These are phyloP conservation scores for Phytopythium sindhum DNA, from an alignment of 352 stramenopile species.

Conservation along the genomic window DNA sequence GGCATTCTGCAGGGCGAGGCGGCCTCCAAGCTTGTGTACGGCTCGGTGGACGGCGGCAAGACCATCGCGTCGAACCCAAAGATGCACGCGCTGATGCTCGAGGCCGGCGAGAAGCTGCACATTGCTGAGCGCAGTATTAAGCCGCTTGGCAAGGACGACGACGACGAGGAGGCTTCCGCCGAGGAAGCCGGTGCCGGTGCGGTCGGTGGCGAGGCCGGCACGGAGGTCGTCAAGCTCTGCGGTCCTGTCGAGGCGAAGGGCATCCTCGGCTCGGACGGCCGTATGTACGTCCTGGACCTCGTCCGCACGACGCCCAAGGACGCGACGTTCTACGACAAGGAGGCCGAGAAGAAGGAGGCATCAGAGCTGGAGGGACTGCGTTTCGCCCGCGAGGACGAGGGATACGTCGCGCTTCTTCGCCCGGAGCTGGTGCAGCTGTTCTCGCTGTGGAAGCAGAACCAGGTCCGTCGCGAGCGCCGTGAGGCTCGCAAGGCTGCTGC, in stretches of 20 bases:
- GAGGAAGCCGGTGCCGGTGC: slow-evolving; percentile 14
- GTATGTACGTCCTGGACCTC: slow-evolving; percentile 94
- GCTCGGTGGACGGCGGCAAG: slow-evolving; percentile 90
- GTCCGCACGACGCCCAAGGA: slow-evolving; percentile 94
- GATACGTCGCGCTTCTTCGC: slow-evolving; percentile 88
- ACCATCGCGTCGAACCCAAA: slow-evolving; percentile 88
- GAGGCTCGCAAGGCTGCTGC: slow-evolving; percentile 45
- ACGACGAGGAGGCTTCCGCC: slow-evolving; percentile 25
- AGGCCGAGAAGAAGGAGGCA: slow-evolving; percentile 18
- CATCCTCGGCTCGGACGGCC: slow-evolving; percentile 92
- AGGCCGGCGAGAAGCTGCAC: slow-evolving; percentile 82
- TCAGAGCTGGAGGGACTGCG: slow-evolving; percentile 41
- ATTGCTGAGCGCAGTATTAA: slow-evolving; percentile 86
- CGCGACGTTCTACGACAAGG: slow-evolving; percentile 87
- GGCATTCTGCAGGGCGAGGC: slow-evolving; percentile 95
- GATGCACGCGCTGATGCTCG: slow-evolving; percentile 90
- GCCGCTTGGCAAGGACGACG: slow-evolving; percentile 61
- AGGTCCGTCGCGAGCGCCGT: slow-evolving; percentile 53
- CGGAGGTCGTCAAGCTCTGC: slow-evolving; percentile 72
- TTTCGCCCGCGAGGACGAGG: slow-evolving; percentile 81
- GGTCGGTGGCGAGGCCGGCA: slow-evolving; percentile 49
- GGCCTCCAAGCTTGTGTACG: slow-evolving; percentile 93
- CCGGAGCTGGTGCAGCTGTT: slow-evolving; percentile 92
- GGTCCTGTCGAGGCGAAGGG: slow-evolving; percentile 95
- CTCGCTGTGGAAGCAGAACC: slow-evolving; percentile 89